A percentile compares a stretch with the other conserved stretches of the same genome.
phyloP scores from a whole-genome alignment of 805 yeast species.

The Lachancea fermentati region DNA sequence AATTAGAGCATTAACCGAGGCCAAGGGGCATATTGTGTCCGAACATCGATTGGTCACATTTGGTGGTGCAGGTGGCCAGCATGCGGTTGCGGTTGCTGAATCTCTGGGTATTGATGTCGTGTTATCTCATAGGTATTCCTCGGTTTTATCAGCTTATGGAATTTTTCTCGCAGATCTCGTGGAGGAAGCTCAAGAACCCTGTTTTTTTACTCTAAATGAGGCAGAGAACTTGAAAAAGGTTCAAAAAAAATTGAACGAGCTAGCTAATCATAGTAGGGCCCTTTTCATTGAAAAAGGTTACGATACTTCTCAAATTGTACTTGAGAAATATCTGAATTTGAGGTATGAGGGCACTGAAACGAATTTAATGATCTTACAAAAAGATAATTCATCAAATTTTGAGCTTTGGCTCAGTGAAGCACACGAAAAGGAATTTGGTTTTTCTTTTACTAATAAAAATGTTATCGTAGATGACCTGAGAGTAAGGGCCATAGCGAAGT shows the following conservation, averaged over 20 bases:
- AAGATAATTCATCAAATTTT: neutral
- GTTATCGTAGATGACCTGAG: slow-evolving; percentile 68
- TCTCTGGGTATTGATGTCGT: slow-evolving; percentile 63
- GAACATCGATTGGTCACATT: slow-evolving; percentile 73
- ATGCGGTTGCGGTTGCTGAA: slow-evolving; percentile 72
- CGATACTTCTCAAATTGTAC: slow-evolving; percentile 41
- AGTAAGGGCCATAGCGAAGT: slow-evolving; percentile 67
- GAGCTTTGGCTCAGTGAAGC: neutral
- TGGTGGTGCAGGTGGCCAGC: slow-evolving; percentile 95
- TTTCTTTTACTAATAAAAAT: slow-evolving; percentile 49
- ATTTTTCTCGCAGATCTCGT: slow-evolving; percentile 84
- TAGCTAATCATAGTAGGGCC: neutral
- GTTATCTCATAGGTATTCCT: slow-evolving; percentile 73
- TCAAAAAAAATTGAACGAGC: slow-evolving; percentile 7
- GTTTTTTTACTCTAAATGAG: too few species aligned
- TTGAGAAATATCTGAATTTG: slow-evolving; percentile 68
- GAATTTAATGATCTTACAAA: slow-evolving; percentile 56
- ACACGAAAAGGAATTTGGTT: slow-evolving; percentile 61
- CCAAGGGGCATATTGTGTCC: slow-evolving; percentile 65
- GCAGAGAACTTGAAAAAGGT: slow-evolving; percentile 26
- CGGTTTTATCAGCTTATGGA: slow-evolving; percentile 82
- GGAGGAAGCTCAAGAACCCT: slow-evolving; percentile 72
- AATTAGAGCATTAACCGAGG: slow-evolving; percentile 76
- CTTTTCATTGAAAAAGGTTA: too few species aligned
- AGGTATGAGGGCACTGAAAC: slow-evolving; percentile 90